phyloP scores from a whole-genome alignment of 1,284 basidiomycete species.

The Irpex rosettiformis region DNA sequence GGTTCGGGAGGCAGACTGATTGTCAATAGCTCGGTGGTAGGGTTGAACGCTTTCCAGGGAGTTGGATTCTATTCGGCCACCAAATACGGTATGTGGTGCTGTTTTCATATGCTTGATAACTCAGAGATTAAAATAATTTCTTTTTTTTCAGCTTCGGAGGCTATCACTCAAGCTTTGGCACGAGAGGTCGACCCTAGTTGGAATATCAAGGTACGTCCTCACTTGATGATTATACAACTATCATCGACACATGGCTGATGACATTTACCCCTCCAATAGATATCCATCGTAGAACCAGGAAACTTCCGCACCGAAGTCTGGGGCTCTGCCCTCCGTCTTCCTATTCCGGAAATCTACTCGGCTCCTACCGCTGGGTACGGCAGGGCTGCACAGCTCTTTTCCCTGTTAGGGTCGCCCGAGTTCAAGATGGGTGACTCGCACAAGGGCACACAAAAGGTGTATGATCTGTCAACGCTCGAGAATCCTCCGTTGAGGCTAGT shows the following conservation, averaged over 20 bases:
- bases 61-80: constrained; percentile 30
- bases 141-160: background rate
- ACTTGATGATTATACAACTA: no score
- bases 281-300: constrained; percentile 8
- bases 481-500: constrained; percentile 44
- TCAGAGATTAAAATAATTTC: no score
- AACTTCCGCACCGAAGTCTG: constrained; percentile 5
- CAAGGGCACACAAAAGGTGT: constrained; percentile 13
- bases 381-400: background rate
- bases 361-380: background rate
- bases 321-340: background rate
- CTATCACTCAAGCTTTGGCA: background rate
- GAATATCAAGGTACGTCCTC: constrained; percentile 6
- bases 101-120: background rate
- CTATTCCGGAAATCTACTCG: background rate
- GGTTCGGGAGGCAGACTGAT: constrained; percentile 3
- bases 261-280: constrained; percentile 1
- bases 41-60: constrained; percentile 20
- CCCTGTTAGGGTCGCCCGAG: background rate
- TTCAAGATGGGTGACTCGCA: background rate
- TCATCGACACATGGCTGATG: no score
- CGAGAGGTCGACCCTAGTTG: constrained; percentile 5
- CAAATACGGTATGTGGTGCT: constrained; percentile 23
- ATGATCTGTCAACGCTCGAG: constrained; percentile 31
- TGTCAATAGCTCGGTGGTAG: constrained; percentile 12